Conservation (phyloP, 2,329 filamentous ascomycete species). For the Paraphaeosphaeria sporulosa region DNA sequence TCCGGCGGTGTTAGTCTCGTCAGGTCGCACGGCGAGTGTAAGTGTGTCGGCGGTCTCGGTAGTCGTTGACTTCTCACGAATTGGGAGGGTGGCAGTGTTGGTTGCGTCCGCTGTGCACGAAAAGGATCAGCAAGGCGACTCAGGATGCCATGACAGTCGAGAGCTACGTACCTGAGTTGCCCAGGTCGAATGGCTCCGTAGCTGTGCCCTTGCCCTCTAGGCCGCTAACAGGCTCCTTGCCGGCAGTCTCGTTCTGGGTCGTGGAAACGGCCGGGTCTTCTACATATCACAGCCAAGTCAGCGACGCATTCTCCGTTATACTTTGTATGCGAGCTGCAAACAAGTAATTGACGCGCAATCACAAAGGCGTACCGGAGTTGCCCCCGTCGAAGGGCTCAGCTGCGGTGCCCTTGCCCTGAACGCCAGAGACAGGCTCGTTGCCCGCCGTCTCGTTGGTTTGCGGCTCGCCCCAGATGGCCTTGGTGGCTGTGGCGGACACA, state of each 20-base stretch:
- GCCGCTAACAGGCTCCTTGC: conserved; percentile 77
- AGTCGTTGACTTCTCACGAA: conserved; percentile 6
- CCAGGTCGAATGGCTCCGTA: conserved; percentile 79
- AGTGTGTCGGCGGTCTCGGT: conserved; percentile 15
- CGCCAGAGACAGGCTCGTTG: conserved; percentile 75
- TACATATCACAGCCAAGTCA: background rate
- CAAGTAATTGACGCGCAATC: background rate
- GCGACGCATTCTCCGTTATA: background rate
- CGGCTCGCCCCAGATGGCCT: conserved; percentile 49
- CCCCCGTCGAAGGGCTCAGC: conserved; percentile 82
- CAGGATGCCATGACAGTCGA: conserved; percentile 19
- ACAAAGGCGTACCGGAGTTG: conserved; percentile 64
- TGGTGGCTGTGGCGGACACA: conserved; percentile 43
- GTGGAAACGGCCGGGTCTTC: conserved; percentile 18
- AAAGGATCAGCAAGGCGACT: conserved; percentile 2
- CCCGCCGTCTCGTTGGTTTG: conserved; percentile 50
- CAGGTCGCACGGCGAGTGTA: background rate
- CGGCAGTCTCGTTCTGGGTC: conserved; percentile 50
- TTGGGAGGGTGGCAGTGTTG: conserved; percentile 13
- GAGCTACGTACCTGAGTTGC: conserved; percentile 68
- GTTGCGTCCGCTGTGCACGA: conserved; percentile 14
- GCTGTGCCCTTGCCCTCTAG: conserved; percentile 70
- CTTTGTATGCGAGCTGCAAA: background rate
- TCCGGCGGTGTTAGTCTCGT: conserved; percentile 28
- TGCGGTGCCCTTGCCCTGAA: conserved; percentile 69